Base-by-base conservation (phyloP, 768 basidiomycete genomes). In the Amanita polypyramis region DNA sequence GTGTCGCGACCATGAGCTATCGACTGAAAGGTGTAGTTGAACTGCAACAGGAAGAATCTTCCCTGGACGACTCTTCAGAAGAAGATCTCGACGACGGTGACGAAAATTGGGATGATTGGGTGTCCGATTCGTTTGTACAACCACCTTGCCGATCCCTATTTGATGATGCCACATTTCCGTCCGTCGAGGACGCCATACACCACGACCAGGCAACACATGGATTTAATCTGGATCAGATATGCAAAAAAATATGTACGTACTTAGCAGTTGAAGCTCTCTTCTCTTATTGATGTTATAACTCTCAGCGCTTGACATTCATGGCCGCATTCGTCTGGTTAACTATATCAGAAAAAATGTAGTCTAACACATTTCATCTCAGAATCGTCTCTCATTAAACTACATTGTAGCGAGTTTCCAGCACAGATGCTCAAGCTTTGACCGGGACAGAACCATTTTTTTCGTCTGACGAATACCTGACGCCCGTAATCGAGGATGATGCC, bases 401-500 rank as follows among this genome's bases (percentile, higher is more conserved):
- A 51, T 47, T 49, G 3, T 60, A 89, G 86, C 80, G 76, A 63
- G 65, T 72, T 41, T 62, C 72, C 7, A 62, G 79, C 4, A 52
- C 60, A 6, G 67, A 72, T 35, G 66, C 79, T 11, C 54, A 59
- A n/a, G 57, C 57, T 36, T 56, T 89, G 47, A 73, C 72, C 25
- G 79, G 80, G 17, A 60, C 64, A 0, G 85, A 89, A 59, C 45
- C 70, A 0, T 74, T 90, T 55, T 77, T 94, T 52, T 60, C 67
- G 10, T 77, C 80, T 6, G 94, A 98, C 58, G 77, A 77, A 47
- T 89, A 89, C 58, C 77, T 98, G 17, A 74, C 77, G 34, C 95
- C 95, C 2, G 79, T 76, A 23, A 54, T 96, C 36, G 82, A 87
- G 57, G 85, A 93, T 56, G 95, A 97, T 60, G 85, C 91, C 1